Evolutionary conservation across 768 basidiomycete genomes (phyloP).

Genomic region (Aureoboletus auriporus): DNA sequence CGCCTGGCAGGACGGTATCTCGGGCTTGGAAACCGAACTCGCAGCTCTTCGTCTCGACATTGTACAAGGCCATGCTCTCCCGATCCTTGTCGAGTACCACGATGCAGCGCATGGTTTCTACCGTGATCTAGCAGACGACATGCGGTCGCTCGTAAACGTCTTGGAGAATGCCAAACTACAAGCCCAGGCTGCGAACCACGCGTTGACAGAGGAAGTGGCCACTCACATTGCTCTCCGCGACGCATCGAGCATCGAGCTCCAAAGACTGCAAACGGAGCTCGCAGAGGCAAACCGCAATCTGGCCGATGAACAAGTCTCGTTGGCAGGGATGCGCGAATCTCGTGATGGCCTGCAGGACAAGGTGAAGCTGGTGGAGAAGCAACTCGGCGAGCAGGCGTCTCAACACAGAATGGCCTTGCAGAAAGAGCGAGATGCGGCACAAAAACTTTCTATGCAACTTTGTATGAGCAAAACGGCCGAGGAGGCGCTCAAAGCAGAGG

Average conservation of each 20-base stretch:
- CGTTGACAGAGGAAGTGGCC: constrained; percentile 35
- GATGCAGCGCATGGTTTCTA: constrained; percentile 35
- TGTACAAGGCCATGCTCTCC: constrained; percentile 8
- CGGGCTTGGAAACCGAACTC: constrained; percentile 16
- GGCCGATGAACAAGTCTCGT: constrained; percentile 19
- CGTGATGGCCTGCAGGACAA: constrained; percentile 27
- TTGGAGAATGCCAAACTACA: constrained; percentile 8
- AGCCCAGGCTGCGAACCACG: constrained; percentile 17
- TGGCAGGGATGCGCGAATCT: constrained; percentile 11
- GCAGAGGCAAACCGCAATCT: constrained; percentile 17
- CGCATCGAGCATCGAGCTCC: constrained; percentile 39
- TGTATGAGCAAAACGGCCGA: constrained; percentile 62
- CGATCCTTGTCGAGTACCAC: constrained; percentile 12
- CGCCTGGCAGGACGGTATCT: neutral
- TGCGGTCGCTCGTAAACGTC: constrained; percentile 18
- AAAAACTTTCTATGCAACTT: constrained; percentile 46
- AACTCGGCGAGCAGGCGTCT: constrained; percentile 28
- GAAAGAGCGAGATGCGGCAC: constrained; percentile 44
- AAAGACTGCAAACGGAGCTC: constrained; percentile 38
- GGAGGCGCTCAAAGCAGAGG: constrained; percentile 61
- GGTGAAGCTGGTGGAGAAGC: constrained; percentile 23
- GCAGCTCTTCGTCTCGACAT: constrained; percentile 16
- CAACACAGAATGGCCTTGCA: constrained; percentile 36
- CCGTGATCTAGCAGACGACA: constrained; percentile 31
- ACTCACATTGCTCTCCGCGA: constrained; percentile 39